A percentile compares a stretch with the other conserved stretches of the same genome.
Evolutionary conservation across 257 asterid genomes (phyloP).

Genomic region (Solanum habrochaites): DNA sequence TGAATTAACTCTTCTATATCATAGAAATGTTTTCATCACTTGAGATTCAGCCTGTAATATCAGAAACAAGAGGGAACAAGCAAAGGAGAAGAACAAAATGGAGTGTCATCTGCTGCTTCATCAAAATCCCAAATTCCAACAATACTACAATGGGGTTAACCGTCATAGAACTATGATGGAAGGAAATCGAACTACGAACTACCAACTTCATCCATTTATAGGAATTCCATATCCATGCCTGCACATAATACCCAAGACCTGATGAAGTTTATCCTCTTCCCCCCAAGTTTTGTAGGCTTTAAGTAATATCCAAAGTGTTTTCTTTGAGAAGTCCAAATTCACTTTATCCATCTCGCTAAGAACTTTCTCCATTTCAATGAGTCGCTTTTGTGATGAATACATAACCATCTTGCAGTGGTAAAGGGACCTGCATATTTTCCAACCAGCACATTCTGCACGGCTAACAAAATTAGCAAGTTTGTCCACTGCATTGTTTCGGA

Average conservation of each 20-base stretch:
- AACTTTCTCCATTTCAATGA: constrained; percentile 79
- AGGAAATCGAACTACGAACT: neutral
- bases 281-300: constrained; percentile 40
- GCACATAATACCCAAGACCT: constrained; percentile 59
- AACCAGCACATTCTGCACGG: constrained; percentile 61
- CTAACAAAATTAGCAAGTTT: constrained; percentile 47
- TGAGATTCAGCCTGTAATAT: neutral
- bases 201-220: constrained; percentile 9
- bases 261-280: constrained; percentile 41
- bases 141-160: neutral
- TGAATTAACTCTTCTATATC: neutral
- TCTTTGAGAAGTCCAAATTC: constrained; percentile 40
- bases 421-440: constrained; percentile 63
- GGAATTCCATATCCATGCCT: constrained; percentile 44
- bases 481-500: constrained; percentile 65
- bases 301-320: constrained; percentile 54
- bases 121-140: neutral
- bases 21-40: neutral
- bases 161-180: neutral
- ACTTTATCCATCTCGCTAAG: constrained; percentile 54
- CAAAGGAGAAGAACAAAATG: neutral
- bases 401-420: constrained; percentile 84
- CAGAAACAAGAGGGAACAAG: neutral
- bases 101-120: neutral
- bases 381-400: constrained; percentile 55